Evolutionary conservation across 768 basidiomycete genomes (phyloP), one percentile per base, ranked within the genome.

Genomic region (Phlebiopsis flavidoalba): DNA sequence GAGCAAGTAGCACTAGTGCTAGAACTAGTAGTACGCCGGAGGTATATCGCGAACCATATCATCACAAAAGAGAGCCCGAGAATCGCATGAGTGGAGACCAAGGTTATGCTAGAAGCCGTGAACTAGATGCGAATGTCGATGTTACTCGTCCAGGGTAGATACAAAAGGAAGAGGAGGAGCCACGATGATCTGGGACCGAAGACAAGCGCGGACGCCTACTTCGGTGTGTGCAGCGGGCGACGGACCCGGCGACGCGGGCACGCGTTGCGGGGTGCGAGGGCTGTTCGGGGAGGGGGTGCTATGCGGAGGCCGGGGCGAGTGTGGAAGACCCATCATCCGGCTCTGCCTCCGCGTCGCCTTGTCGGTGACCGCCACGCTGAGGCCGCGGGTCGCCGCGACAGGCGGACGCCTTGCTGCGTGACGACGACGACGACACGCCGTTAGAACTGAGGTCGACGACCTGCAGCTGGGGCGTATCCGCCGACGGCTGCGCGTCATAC

Each of bases 331-430:
- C 26, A 84, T 76, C 72, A 87, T 77, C 61, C 80, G 80, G 59
- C 86, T 87, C 51, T 87, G 82, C 61, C 87, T 54, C 56, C 67
- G 80, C 69, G 85, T 84, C 22, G 81, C 80, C 65, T 81, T 80
- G 61, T 83, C 83, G 24, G 76, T 76, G 26, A 84, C 76, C 5
- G 81, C 75, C 22, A 92, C 79, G 67, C 88, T 87, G 58, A 93
- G 72, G n/a, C 90, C 90, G 63, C 85, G 82, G 54, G 77, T 82
- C 17, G 86, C 85, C 15, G 91, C 91, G 48, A 80, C 77, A n/a
- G 58, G 75, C 73, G 31, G 87, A 80, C 4, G 88, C 88, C 60
- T 77, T 77, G 17, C 83, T 81, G 31, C 71, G 71, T 75, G 63
- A 31, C 17, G 51, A 53, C 11, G 63, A 43, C 31, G 60, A 80